phyloP scores from a whole-genome alignment of 139 green algal species.

The Chlorella sorokiniana region DNA sequence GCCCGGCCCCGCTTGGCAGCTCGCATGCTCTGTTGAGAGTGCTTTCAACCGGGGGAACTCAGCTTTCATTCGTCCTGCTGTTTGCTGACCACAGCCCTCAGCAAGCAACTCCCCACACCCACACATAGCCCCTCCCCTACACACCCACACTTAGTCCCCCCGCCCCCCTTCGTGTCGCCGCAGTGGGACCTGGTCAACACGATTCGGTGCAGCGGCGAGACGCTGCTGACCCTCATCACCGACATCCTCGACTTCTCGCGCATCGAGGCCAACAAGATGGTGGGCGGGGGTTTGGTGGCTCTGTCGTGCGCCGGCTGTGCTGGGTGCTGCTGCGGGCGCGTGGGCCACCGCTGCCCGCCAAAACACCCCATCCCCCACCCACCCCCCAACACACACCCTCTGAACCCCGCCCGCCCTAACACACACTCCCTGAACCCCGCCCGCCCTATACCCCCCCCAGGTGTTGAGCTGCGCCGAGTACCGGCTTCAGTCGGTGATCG shows the following conservation, averaged over 20 bases:
- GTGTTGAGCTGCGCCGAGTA: conserved; percentile 63
- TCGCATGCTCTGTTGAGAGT: too few species aligned
- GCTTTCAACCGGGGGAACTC: too few species aligned
- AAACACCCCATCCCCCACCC: too few species aligned
- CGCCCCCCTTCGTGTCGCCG: not conserved
- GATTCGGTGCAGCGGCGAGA: conserved; percentile 79
- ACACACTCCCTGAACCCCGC: not conserved
- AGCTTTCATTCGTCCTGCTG: too few species aligned
- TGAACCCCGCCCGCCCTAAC: not conserved
- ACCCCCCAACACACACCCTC: too few species aligned
- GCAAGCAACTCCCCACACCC: too few species aligned
- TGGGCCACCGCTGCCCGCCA: too few species aligned
- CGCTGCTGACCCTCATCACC: conserved; percentile 86
- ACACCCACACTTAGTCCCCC: not conserved
- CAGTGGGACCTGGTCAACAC: conserved; percentile 85
- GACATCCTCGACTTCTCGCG: conserved; percentile 93
- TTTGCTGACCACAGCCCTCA: too few species aligned
- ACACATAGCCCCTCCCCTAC: not conserved
- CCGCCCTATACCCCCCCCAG: not conserved
- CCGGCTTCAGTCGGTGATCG: conserved; percentile 75
- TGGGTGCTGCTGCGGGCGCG: too few species aligned
- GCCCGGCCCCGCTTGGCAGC: too few species aligned
- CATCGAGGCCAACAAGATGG: conserved; percentile 87
- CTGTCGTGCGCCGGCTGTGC: not conserved
- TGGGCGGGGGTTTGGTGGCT: not conserved